Base-by-base conservation (phyloP, 2,329 filamentous ascomycete genomes). In the Endoconidiophora polonica region DNA sequence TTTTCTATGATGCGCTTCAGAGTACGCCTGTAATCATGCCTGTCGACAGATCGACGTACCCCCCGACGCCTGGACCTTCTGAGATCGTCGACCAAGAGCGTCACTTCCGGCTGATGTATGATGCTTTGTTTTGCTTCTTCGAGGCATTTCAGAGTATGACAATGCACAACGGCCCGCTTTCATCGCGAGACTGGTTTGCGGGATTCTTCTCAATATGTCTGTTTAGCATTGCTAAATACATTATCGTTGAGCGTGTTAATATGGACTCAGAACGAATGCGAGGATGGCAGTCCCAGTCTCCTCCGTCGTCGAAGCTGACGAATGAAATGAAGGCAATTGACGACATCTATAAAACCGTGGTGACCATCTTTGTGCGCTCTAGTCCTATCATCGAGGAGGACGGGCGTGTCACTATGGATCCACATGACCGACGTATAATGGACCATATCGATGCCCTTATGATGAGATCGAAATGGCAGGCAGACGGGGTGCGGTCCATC, bases 151-250 rank as follows among this genome's bases (percentile, higher is more conserved):
- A 77, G 54, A 61, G 60, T 3, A 64, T 63, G 16, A 65, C 68
- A 2, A 59, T 67, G 50, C 62, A 64, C 22, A 61, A 61, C 29
- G 60, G 61, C n/a, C 59, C 62, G 4, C 58, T 66, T 20, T 64
- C 65, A 22, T 62, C 66, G 6, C 67, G 65, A 55, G 64, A 64
- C 49, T 75, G 72, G 68, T 58, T 76, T 14, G 70, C 74, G 2
- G 59, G 68, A 3, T 74, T 77, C 53, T 63, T 73, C 46, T 70
- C 74, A 10, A 59, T 78, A 16, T 76, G 74, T 58, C 70, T 78
- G n/a, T 76, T 78, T 56, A 77, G 73, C 57, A 64, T 73, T 24
- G 66, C 71, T 18, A 68, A 69, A 45, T 72, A 72, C 1, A 65
- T 78, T 1, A 60, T 49, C 77, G 44, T 10, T n/a, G 45, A 44